phyloP scores from a whole-genome alignment of 116 monocot genomes.

The Thalassia testudinum region DNA sequence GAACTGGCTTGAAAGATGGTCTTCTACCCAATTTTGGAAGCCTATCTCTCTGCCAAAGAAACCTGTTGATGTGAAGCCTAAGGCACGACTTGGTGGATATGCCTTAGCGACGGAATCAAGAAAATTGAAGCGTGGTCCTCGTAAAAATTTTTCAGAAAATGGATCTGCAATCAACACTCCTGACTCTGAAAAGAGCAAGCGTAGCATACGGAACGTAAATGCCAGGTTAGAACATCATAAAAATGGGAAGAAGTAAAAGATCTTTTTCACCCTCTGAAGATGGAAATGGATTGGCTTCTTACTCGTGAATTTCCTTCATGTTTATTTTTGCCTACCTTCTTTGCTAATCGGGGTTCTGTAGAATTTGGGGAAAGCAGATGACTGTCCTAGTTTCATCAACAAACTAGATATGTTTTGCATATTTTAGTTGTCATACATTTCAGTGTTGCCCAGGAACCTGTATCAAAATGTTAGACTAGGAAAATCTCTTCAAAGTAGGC shows the following conservation, averaged over 20 bases:
- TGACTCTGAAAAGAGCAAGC: slow-evolving; percentile 41
- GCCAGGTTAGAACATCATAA: slow-evolving; percentile 36
- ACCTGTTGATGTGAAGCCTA: slow-evolving; percentile 24
- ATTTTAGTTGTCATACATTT: too few species aligned
- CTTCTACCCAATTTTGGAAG: slow-evolving; percentile 47
- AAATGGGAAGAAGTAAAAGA: slow-evolving; percentile 41
- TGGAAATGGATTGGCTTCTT: slow-evolving; percentile 34
- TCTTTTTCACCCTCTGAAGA: slow-evolving; percentile 43
- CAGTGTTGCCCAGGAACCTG: too few species aligned
- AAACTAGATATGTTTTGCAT: too few species aligned
- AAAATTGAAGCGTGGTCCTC: slow-evolving; percentile 55
- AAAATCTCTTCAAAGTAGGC: too few species aligned
- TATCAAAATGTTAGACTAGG: too few species aligned
- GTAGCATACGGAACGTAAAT: slow-evolving; percentile 26
- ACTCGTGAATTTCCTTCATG: too few species aligned
- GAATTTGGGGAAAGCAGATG: too few species aligned
- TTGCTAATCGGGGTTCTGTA: too few species aligned
- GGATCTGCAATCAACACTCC: slow-evolving; percentile 6
- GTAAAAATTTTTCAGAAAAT: slow-evolving; percentile 43
- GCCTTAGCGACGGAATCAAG: slow-evolving; percentile 50
- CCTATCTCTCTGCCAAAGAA: slow-evolving; percentile 29
- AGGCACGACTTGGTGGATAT: slow-evolving; percentile 25
- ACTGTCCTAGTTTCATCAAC: too few species aligned
- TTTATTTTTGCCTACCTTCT: too few species aligned
- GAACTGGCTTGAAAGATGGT: slow-evolving; percentile 81